These are phyloP conservation scores for Croton setiger DNA, from an alignment of 441 rosid species.

Conservation along the genomic window DNA sequence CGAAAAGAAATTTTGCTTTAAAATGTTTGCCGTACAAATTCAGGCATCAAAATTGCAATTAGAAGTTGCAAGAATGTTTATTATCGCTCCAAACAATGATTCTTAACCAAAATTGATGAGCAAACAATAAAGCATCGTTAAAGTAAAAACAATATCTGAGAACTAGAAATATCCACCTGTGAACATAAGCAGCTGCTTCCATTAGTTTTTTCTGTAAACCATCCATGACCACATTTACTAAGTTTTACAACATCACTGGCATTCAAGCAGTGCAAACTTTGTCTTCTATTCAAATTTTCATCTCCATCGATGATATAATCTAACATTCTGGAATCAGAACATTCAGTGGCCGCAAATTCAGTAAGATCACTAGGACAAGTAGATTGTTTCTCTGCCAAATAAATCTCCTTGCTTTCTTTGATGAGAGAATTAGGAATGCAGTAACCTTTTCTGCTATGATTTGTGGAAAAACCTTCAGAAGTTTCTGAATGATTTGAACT, in stretches of 20 bases:
- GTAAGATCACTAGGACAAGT: slow-evolving; percentile 59
- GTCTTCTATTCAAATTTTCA: slow-evolving; percentile 22
- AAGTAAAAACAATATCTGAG: background rate
- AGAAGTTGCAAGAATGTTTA: background rate
- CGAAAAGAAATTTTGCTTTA: background rate
- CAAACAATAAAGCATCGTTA: background rate
- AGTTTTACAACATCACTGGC: slow-evolving; percentile 62
- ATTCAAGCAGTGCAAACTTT: slow-evolving; percentile 49
- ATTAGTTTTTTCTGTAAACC: slow-evolving; percentile 31
- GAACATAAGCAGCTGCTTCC: slow-evolving; percentile 53
- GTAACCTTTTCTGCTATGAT: slow-evolving; percentile 54
- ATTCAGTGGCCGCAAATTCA: slow-evolving; percentile 41
- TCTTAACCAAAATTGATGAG: background rate
- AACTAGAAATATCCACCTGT: slow-evolving; percentile 38
- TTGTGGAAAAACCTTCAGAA: slow-evolving; percentile 26
- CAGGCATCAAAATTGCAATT: background rate
- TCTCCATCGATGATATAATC: slow-evolving; percentile 22
- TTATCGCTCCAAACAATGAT: background rate
- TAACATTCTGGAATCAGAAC: slow-evolving; percentile 28
- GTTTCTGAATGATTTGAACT: slow-evolving; percentile 35
- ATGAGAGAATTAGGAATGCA: slow-evolving; percentile 54
- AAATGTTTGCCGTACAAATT: background rate
- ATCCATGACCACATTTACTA: slow-evolving; percentile 60
- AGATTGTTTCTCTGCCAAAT: slow-evolving; percentile 33
- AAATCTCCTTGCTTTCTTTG: slow-evolving; percentile 42